phyloP scores from a whole-genome alignment of 371 early-diverging fungal genomes.

The Mucor circinelloides region DNA sequence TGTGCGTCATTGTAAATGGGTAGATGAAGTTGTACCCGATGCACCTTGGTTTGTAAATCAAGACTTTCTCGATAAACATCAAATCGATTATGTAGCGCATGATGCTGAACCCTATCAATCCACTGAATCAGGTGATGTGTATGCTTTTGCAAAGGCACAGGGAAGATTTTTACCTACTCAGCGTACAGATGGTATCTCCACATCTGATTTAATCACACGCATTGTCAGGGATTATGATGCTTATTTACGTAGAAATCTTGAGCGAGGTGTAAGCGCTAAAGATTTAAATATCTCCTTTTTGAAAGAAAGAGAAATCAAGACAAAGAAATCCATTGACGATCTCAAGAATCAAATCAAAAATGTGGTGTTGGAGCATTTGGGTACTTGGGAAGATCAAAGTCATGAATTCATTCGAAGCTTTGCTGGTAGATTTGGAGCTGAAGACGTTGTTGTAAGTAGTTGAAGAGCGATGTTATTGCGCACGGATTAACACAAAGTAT shows the following conservation, averaged over 20 bases:
- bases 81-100: slow-evolving; percentile 97
- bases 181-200: slow-evolving; percentile 95
- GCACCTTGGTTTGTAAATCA: slow-evolving; percentile 93
- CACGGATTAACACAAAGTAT: neutral
- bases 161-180: slow-evolving; percentile 91
- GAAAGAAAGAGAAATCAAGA: slow-evolving; percentile 77
- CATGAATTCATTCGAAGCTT: slow-evolving; percentile 75
- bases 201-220: slow-evolving; percentile 94
- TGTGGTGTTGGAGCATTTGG: slow-evolving; percentile 62
- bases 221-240: slow-evolving; percentile 96
- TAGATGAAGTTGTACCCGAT: slow-evolving; percentile 89
- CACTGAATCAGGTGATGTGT: slow-evolving; percentile 89
- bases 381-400: slow-evolving; percentile 71
- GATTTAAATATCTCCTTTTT: slow-evolving; percentile 91
- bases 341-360: slow-evolving; percentile 68
- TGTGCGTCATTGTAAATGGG: slow-evolving; percentile 95
- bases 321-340: slow-evolving; percentile 77
- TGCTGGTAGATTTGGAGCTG: slow-evolving; percentile 69
- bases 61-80: slow-evolving; percentile 87
- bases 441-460: slow-evolving; percentile 48
- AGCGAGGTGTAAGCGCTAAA: slow-evolving; percentile 88
- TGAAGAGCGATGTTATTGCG: neutral
- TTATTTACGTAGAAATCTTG: slow-evolving; percentile 91
- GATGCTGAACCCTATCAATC: slow-evolving; percentile 94
- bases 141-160: slow-evolving; percentile 88